phyloP scores from a whole-genome alignment of 2,329 filamentous ascomycete genomes.

The Cephalotrichum gorgonifer region DNA sequence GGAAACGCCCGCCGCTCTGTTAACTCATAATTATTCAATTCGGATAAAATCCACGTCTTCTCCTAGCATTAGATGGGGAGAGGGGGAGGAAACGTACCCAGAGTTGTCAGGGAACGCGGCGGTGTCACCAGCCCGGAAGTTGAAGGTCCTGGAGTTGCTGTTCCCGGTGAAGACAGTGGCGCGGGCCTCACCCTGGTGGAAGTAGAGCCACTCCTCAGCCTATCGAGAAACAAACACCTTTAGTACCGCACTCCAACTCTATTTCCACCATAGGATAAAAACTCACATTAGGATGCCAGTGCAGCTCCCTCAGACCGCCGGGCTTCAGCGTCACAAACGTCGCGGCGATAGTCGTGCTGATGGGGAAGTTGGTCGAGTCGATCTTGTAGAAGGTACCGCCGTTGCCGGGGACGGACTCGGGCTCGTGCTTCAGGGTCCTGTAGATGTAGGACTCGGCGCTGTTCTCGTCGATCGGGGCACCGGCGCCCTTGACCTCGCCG shows the following conservation, averaged over 20 bases:
- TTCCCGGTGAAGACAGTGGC: slow-evolving; percentile 57
- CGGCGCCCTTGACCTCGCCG: slow-evolving; percentile 30
- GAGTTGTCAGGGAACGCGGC: slow-evolving; percentile 58
- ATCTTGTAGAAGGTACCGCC: slow-evolving; percentile 55
- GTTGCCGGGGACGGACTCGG: slow-evolving; percentile 47
- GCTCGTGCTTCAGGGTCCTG: slow-evolving; percentile 42
- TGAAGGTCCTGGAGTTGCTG: slow-evolving; percentile 52
- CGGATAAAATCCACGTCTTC: too few relatives aligned
- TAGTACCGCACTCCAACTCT: neutral
- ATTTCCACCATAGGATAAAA: neutral
- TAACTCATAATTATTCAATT: neutral
- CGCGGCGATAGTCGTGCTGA: slow-evolving; percentile 54
- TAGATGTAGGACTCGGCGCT: slow-evolving; percentile 55
- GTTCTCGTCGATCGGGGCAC: slow-evolving; percentile 21
- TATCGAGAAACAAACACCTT: slow-evolving; percentile 14
- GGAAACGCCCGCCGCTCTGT: neutral
- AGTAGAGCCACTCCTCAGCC: slow-evolving; percentile 64
- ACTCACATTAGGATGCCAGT: slow-evolving; percentile 59
- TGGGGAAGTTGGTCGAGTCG: slow-evolving; percentile 57
- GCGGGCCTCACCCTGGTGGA: slow-evolving; percentile 49
- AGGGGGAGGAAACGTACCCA: slow-evolving; percentile 22
- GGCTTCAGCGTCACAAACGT: slow-evolving; percentile 55
- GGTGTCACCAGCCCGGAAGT: slow-evolving; percentile 56
- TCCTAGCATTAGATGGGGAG: too few relatives aligned
- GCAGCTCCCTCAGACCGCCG: slow-evolving; percentile 51